Evolutionary conservation across 768 basidiomycete genomes (phyloP).

Genomic region (Aureoboletus auriporus): DNA sequence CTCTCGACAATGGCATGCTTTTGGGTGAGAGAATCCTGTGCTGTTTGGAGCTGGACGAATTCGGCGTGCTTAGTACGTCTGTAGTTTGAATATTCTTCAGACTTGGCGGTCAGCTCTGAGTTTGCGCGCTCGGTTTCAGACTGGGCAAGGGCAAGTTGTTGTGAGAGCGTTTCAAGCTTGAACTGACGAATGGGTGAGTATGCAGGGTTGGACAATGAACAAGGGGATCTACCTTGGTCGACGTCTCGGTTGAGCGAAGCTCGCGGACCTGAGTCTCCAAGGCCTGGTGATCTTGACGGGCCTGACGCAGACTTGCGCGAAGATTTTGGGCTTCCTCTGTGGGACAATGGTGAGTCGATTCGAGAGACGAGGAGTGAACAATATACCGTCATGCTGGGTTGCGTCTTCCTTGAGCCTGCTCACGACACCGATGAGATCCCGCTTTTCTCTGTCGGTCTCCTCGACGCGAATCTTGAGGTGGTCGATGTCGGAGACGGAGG

Average conservation of each 20-base stretch:
- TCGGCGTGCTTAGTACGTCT: constrained; percentile 80
- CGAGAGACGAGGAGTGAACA: neutral
- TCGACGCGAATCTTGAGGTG: constrained; percentile 57
- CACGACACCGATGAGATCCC: constrained; percentile 79
- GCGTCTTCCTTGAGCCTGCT: constrained; percentile 79
- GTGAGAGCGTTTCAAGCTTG: constrained; percentile 77
- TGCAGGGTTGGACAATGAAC: neutral
- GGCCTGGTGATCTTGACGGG: constrained; percentile 66
- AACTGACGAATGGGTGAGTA: constrained; percentile 46
- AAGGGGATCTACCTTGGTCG: constrained; percentile 55
- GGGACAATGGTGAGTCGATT: neutral
- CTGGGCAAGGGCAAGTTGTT: constrained; percentile 76
- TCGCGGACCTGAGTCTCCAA: constrained; percentile 70
- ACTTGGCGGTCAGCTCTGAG: constrained; percentile 63
- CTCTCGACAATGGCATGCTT: constrained; percentile 62
- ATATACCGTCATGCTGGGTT: constrained; percentile 68
- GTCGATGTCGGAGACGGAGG: constrained; percentile 61
- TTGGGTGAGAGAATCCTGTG: constrained; percentile 70
- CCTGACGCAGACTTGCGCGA: constrained; percentile 66
- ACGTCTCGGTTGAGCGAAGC: constrained; percentile 68
- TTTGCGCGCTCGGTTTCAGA: constrained; percentile 71
- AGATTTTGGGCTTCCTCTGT: constrained; percentile 71
- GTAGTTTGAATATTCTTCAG: constrained; percentile 81
- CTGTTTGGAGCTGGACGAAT: constrained; percentile 67
- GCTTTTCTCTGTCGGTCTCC: constrained; percentile 85